Base-by-base conservation (phyloP, 75 land plant species). In the Cunninghamia lanceolata region DNA sequence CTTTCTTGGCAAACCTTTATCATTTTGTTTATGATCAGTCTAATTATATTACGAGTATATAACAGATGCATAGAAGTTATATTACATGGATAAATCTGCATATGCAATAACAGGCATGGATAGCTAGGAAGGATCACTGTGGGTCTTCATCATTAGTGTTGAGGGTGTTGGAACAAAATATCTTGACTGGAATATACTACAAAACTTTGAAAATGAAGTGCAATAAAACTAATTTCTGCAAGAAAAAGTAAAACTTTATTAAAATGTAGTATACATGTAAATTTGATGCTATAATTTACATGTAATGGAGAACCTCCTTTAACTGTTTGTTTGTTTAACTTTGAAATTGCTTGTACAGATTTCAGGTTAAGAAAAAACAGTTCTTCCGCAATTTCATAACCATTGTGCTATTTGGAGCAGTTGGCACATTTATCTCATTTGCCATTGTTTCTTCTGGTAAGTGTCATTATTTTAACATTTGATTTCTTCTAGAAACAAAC, bases 351-450 rank as follows among this genome's bases (percentile, higher is more conserved):
- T 35, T 35, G 9, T 53, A 32, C 87, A 90, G 92, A 59, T 91
- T 91, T 79, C 92, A 91, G 75, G 91, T 91, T 10, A 91, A 91
- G 73, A 91, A 91, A 66, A 91, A 91, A 63, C 91, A 89, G 36
- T 91, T 91, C 52, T 91, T 91, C 38, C 86, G 86, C 38, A 91
- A 91, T 47, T 91, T 91, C 82, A 87, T 86, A 35, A 86, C 92
- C 82, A 91, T 91, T 17, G 73, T 87, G 63, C 66, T 91, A 54
- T 91, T 89, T 85, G 92, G 92, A 76, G 91, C 86, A 40, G 40
- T 87, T 79, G 92, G 92, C 10, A 87, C 85, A 17, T 83, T 91
- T 42, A 91, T 91, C 74, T 91, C 92, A 5, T 91, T 91, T 85
- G 68, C 63, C 14, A 73, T 89, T 17, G 53, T 91, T 42, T 86